A percentile compares a stretch with the other conserved stretches of the same genome.
phyloP scores from a whole-genome alignment of 1,139 yeast species.

The Candida neerlandica region DNA sequence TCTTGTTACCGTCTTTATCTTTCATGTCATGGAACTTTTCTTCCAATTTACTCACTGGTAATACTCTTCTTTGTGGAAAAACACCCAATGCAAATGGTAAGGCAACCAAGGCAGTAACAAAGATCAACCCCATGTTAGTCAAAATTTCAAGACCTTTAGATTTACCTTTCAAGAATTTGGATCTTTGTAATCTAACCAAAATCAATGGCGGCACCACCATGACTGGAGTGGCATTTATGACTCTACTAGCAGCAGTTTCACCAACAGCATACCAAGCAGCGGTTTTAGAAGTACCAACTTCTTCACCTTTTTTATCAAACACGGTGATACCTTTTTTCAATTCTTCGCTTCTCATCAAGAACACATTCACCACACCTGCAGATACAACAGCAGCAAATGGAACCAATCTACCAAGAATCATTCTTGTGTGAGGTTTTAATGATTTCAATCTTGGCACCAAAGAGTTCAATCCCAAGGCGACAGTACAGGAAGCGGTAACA shows the following conservation, averaged over 20 bases:
- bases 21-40: constrained; percentile 59
- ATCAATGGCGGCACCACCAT: constrained; percentile 94
- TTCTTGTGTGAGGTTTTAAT: constrained; percentile 65
- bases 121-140: constrained; percentile 81
- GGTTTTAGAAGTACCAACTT: constrained; percentile 75
- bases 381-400: constrained; percentile 98
- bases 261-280: constrained; percentile 95
- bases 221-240: constrained; percentile 93
- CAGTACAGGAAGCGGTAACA: constrained; percentile 92
- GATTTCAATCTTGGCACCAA: constrained; percentile 79
- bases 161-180: constrained; percentile 63
- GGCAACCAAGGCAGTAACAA: constrained; percentile 80
- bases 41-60: constrained; percentile 65
- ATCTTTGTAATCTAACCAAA: constrained; percentile 73
- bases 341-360: constrained; percentile 94
- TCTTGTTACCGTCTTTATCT: constrained; percentile 62
- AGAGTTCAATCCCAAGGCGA: constrained; percentile 89
- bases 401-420: constrained; percentile 79
- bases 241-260: constrained; percentile 93
- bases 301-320: constrained; percentile 64
- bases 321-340: constrained; percentile 82
- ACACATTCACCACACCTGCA: constrained; percentile 93
- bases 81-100: constrained; percentile 94
- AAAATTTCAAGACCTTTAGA: constrained; percentile 63
- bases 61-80: constrained; percentile 82